phyloP scores from a whole-genome alignment of 371 early-diverging fungal species.

The Saksenaea oblongispora region DNA sequence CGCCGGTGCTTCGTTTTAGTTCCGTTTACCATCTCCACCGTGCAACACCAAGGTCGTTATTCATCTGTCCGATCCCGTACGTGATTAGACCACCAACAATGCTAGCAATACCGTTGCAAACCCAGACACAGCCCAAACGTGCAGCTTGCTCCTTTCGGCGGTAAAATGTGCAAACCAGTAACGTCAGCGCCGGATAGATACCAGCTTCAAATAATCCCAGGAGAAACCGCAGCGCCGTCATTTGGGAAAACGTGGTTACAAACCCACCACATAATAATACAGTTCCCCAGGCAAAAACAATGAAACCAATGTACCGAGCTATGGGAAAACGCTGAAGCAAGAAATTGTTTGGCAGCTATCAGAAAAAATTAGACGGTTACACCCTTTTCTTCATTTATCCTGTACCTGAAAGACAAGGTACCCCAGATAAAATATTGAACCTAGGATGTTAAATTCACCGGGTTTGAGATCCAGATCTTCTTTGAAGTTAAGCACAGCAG shows the following conservation, averaged over 20 bases:
- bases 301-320: conserved; percentile 32
- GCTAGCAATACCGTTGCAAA: conserved; percentile 48
- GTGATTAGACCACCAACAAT: conserved; percentile 64
- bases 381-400: not conserved
- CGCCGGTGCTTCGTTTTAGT: not conserved
- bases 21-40: conserved; percentile 61
- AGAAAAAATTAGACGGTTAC: not conserved
- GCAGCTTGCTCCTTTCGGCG: conserved; percentile 38
- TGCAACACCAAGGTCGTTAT: conserved; percentile 31
- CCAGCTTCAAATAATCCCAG: conserved; percentile 29
- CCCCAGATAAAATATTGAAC: conserved; percentile 41
- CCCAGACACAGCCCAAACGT: conserved; percentile 30
- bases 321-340: conserved; percentile 33
- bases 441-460: conserved; percentile 31
- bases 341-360: conserved; percentile 41
- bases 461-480: conserved; percentile 27
- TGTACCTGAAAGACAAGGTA: conserved; percentile 38
- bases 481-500: conserved; percentile 30
- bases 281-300: conserved; percentile 37
- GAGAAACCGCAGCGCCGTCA: conserved; percentile 39
- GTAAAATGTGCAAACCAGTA: conserved; percentile 38
- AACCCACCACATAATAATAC: conserved; percentile 24
- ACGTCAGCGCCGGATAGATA: conserved; percentile 28
- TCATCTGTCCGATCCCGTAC: conserved; percentile 56
- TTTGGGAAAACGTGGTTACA: conserved; percentile 31